A percentile compares a stretch with the other conserved stretches of the same genome.
Conservation (phyloP, 306 rosid species). For the Rosa persica region DNA sequence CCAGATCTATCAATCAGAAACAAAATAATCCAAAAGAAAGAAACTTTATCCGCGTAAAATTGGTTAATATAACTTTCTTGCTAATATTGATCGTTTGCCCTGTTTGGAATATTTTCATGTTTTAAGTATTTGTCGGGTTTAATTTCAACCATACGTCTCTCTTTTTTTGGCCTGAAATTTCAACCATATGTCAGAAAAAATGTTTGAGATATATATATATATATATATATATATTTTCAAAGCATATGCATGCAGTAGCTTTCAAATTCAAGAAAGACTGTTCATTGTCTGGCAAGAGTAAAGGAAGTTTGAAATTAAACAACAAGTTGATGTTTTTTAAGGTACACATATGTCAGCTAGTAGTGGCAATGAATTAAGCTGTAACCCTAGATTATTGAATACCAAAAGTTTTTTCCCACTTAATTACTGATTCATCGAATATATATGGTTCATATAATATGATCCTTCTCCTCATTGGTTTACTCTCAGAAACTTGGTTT, state of each 20-base stretch:
- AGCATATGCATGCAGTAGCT: not conserved
- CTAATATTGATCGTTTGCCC: not conserved
- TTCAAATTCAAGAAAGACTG: conserved; percentile 35
- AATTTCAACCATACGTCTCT: not conserved
- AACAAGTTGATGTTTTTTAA: not conserved
- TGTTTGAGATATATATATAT: not conserved
- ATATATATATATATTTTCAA: not conserved
- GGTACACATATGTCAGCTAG: not conserved
- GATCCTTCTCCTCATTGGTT: not conserved
- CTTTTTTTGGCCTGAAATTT: not conserved
- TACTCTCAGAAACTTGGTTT: not conserved
- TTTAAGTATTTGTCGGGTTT: not conserved
- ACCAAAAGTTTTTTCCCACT: not conserved
- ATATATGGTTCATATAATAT: not conserved
- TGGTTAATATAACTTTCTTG: not conserved
- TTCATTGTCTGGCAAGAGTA: conserved; percentile 24
- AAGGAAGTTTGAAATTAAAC: conserved; percentile 29
- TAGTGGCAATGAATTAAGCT: not conserved
- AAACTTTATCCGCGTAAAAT: not conserved
- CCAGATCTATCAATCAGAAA: not conserved
- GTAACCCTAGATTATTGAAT: not conserved
- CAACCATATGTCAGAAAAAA: not conserved
- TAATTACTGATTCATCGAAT: not conserved
- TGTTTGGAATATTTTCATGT: not conserved
- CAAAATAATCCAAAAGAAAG: not conserved